Base-by-base conservation (phyloP, 495 filamentous ascomycete genomes). In the Xylona heveae region DNA sequence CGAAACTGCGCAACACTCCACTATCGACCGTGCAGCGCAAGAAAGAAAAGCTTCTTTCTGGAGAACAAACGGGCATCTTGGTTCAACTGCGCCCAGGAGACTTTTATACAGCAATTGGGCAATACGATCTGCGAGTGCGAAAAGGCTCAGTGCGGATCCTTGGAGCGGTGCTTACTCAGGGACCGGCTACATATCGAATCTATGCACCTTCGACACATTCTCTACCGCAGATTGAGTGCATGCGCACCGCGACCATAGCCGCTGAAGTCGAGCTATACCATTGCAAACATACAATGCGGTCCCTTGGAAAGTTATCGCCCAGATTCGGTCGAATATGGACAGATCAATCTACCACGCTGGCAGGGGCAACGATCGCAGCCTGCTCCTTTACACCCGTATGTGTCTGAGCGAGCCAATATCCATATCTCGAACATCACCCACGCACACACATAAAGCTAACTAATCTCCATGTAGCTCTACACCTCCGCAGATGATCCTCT, bases 191-290 rank as follows among this genome's bases (percentile, higher is more conserved):
- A 0, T 61, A 73, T 38, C 59, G 69, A 48, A 62, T 85, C 6
- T 75, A 72, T 54, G 74, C 75, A 19, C 74, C 78, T 7, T 68
- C 64, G 23, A 82, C 74, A 6, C 79, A 88, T 48, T 71, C 79
- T 4, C 53, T 88, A 10, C 79, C 80, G 1, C 60, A 74, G 6
- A 65, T 91, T 29, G 61, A 68, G 32, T 71, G 62, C 4, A 42
- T 46, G 30, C 51, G 58, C n/a, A 50, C 54, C 1, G 52, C 51
- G 12, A 48, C 59, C 19, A 18, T 25, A 15, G 57, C 64, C 35
- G 47, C 66, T 0, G 55, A 58, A 9, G 45, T 81, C 24, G 59
- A 65, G 31, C 40, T 77, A 4, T 38, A 53, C 2, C 67, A 71
- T 5, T 62, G 55, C 28, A 52, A 61, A 9, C 59, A 45, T n/a